phyloP scores from a whole-genome alignment of 257 asterid species.

The Nicotiana sylvestris region DNA sequence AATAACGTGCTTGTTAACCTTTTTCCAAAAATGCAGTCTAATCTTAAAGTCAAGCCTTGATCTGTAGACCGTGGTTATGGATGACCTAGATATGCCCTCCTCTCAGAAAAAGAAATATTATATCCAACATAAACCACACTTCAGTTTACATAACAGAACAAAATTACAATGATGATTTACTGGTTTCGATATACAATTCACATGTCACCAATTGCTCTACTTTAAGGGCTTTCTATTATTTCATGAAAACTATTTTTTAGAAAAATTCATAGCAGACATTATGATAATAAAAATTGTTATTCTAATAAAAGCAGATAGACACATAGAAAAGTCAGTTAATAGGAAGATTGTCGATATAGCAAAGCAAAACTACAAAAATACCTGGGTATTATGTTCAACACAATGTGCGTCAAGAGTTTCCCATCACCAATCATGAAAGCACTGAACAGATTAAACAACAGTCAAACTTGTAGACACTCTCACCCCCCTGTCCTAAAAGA shows the following conservation, averaged over 20 bases:
- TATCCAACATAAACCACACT: background rate
- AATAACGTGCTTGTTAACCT: background rate
- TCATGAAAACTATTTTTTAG: background rate
- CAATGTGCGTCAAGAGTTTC: conserved; percentile 96
- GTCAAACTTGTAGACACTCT: background rate
- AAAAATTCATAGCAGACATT: background rate
- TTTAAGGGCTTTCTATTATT: background rate
- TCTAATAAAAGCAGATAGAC: background rate
- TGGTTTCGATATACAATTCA: background rate
- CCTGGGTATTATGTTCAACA: conserved; percentile 88
- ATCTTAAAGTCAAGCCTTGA: background rate
- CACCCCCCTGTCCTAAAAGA: background rate
- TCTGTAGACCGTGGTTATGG: background rate
- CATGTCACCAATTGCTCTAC: background rate
- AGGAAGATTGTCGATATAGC: background rate
- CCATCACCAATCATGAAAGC: conserved; percentile 94
- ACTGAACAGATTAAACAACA: conserved; percentile 38
- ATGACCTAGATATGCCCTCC: background rate
- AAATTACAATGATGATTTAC: background rate
- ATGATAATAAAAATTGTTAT: background rate
- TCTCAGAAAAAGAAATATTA: background rate
- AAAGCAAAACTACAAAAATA: background rate
- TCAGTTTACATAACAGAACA: background rate
- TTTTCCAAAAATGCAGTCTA: background rate
- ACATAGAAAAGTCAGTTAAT: background rate